Conservation (phyloP, 306 rosid genomes). For the Macrotyloma uniflorum region DNA sequence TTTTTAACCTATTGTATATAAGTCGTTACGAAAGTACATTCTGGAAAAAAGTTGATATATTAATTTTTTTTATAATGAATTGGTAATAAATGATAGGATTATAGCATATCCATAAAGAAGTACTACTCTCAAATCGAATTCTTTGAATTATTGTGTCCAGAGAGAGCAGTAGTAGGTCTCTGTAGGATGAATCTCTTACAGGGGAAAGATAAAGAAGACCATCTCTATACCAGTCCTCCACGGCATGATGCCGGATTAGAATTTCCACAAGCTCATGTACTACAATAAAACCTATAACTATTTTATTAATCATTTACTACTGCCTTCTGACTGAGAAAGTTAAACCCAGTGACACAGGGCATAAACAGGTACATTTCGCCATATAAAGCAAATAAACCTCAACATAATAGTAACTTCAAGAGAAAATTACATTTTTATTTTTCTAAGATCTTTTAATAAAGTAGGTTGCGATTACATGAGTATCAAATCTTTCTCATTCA, state of each 20-base stretch:
- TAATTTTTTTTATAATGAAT: not conserved
- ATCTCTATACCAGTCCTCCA: not conserved
- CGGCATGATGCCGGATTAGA: not conserved
- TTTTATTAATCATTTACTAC: not conserved
- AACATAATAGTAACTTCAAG: not conserved
- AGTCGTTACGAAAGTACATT: not conserved
- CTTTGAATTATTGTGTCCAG: not conserved
- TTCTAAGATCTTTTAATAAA: conserved; percentile 10
- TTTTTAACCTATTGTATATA: not conserved
- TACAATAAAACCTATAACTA: not conserved
- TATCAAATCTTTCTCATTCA: conserved; percentile 23
- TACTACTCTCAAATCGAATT: not conserved
- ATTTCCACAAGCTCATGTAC: not conserved
- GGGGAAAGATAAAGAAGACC: not conserved
- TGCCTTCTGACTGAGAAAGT: not conserved
- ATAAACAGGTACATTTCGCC: not conserved
- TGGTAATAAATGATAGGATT: not conserved
- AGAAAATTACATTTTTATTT: not conserved
- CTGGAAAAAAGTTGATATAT: not conserved
- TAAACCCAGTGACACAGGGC: conserved; percentile 3
- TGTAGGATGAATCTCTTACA: not conserved
- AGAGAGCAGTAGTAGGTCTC: not conserved
- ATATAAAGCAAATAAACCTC: conserved; percentile 27
- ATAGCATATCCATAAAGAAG: not conserved
- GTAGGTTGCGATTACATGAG: not conserved